Conservation (phyloP, 2,329 filamentous ascomycete genomes). For the Aspergillus novoparasiticus region DNA sequence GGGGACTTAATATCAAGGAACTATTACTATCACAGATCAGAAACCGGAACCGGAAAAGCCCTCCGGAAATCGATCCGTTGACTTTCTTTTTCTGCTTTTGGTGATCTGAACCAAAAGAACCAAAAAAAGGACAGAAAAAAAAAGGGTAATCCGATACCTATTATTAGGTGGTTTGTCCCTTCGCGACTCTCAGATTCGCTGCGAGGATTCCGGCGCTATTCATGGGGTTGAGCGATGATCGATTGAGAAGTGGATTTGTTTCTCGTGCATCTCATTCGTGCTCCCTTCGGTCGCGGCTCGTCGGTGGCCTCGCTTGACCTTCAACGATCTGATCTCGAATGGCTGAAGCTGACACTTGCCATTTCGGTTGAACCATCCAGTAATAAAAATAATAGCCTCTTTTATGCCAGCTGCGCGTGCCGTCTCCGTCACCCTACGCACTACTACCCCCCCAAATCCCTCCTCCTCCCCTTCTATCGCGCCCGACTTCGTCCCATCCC, state of each 20-base stretch:
- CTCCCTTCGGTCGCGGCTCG: neutral
- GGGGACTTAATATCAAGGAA: neutral
- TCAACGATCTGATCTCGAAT: neutral
- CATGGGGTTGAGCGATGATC: neutral
- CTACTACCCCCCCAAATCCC: neutral
- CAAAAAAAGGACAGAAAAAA: neutral
- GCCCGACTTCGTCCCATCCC: conserved; percentile 5
- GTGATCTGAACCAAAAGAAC: neutral
- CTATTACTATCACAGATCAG: neutral
- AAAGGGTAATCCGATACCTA: neutral
- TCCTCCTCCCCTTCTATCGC: conserved; percentile 8
- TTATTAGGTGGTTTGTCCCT: neutral
- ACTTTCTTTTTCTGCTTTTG: neutral
- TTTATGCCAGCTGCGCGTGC: neutral
- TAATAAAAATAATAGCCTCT: neutral
- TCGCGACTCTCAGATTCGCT: neutral
- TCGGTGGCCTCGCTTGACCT: conserved; percentile 1
- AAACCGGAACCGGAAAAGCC: neutral
- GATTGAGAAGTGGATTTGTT: conserved; percentile 2
- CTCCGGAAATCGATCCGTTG: neutral
- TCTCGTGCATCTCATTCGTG: neutral
- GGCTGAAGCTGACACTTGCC: conserved; percentile 1
- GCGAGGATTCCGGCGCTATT: conserved; percentile 1
- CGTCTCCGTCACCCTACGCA: neutral
- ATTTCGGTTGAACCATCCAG: neutral